Base-by-base conservation (phyloP, 805 yeast genomes). In the Starmerella floris region DNA sequence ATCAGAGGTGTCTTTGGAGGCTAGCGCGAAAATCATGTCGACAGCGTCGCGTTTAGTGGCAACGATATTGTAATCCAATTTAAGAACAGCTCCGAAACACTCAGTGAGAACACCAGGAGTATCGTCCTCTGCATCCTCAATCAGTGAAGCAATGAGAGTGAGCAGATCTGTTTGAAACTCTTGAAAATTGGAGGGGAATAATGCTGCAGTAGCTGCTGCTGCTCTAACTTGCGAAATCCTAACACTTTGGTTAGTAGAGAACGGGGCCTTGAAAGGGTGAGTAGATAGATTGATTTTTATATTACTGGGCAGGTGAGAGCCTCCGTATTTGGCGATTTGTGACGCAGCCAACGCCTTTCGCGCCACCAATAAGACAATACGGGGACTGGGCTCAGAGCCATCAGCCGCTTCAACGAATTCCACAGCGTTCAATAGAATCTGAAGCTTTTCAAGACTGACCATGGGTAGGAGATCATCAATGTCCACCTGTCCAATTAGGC, bases 51-150 rank as follows among this genome's bases (percentile, higher is more conserved):
- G 56, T 16, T 58, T 28, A 35, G 56, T 42, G 5, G 55, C 51
- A 3, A 66, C 61, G 2, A 54, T 48, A 8, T 51, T 53, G 39
- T 64, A 65, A 45, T 69, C 65, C 8, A 79, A 65, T 37, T 67
- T 65, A 31, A 81, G 70, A 1, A 77, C 72, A 2, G 70, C 66
- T 1, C 76, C 67, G n/a, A 82, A 59, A 0, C 80, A 71, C 56
- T 85, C 95, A 11, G 82, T 68, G 33, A 87, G 60, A 37, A 80
- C 67, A 1, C 85, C 73, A 28, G 81, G 75, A 0, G 94, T 72
- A 53, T 87, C 97, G 36, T 83, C 95, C 35, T 76, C 81, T 0
- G 91, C 72, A 1, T 74, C 79, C 1, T 68, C 71, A 3, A 70
- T 55, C 9, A 88, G 58, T 2, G 68, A 57, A 2, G 58, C 54